Evolutionary conservation across 2,329 filamentous ascomycete genomes (phyloP), one percentile per base, ranked within the genome.

Genomic region (Fusarium luffae): DNA sequence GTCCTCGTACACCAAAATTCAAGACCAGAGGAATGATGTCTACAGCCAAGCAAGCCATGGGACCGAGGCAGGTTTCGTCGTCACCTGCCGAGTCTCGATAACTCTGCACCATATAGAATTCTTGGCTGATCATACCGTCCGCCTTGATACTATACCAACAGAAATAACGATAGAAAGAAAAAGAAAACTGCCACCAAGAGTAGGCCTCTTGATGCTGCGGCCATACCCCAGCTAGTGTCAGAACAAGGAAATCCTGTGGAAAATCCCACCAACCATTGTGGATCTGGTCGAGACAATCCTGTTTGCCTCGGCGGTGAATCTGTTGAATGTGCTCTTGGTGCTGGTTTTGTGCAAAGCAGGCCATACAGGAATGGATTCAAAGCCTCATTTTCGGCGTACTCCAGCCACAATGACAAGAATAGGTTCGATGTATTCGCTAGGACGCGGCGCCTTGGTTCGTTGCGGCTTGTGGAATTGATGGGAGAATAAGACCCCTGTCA

Each of bases 1-100:
- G 44, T 69, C 64, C 66, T 68, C 68, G 58, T 75, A 72, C 70
- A 74, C 70, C 72, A 71, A 70, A 57, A 60, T n/a, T 70, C 60
- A 70, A 70, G 52, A 69, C 64, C 69, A 68, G 55, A 65, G 68
- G 67, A 68, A 63, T 56, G 62, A 64, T 72, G 70, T 72, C 67
- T 75, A 73, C 67, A 72, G 41, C 60, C 70, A 72, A 66, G 59
- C 70, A 69, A 68, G 18, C 34, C 52, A 68, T 64, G 57, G 40
- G 44, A 58, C 51, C 56, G 44, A 59, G 42, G 54, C 54, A 52
- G 56, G 51, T 56, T 34, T 28, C 47, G 47, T 42, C 42, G 52
- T 55, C 19, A 16, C 48, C 47, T 32, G 49, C 50, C 57, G 19
- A 41, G 19, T 41, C 44, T 55, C 46, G 34, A 42, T 16, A 48